Conservation (phyloP, 805 yeast species). For the Candida koratica region DNA sequence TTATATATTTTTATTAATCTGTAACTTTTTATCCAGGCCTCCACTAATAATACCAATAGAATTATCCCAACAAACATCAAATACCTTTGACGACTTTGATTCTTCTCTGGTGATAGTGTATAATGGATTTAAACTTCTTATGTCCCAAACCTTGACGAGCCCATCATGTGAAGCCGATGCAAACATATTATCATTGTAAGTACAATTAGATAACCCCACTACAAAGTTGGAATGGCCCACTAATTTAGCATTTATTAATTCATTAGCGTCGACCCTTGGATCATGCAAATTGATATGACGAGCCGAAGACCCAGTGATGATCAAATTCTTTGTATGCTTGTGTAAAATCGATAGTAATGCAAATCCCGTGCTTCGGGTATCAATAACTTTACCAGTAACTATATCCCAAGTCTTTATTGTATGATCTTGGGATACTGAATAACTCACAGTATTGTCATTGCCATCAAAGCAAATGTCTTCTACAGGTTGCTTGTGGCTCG, state of each 20-base stretch:
- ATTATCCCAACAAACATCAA: constrained; percentile 80
- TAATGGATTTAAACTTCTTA: constrained; percentile 77
- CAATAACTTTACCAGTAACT: constrained; percentile 79
- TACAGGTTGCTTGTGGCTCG: constrained; percentile 83
- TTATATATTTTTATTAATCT: constrained; percentile 53
- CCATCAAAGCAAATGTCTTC: constrained; percentile 76
- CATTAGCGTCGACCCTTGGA: constrained; percentile 71
- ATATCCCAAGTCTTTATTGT: constrained; percentile 95
- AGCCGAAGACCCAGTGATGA: constrained; percentile 96
- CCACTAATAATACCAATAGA: constrained; percentile 85
- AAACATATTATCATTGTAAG: constrained; percentile 76
- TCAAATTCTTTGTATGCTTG: constrained; percentile 60
- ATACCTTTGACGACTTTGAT: constrained; percentile 57
- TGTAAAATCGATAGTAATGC: constrained; percentile 74
- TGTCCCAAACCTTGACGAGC: constrained; percentile 92
- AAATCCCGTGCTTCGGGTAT: constrained; percentile 81
- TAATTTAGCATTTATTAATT: constrained; percentile 55
- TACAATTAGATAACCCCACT: constrained; percentile 67
- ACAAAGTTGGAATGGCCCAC: constrained; percentile 92
- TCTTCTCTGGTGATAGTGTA: constrained; percentile 72
- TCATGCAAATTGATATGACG: constrained; percentile 93
- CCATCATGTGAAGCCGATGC: constrained; percentile 96
- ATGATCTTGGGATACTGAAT: constrained; percentile 95
- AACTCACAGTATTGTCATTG: constrained; percentile 74
- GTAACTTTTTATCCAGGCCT: constrained; percentile 91